Conservation (phyloP, 768 basidiomycete genomes). For the Pleurotus eryngii region DNA sequence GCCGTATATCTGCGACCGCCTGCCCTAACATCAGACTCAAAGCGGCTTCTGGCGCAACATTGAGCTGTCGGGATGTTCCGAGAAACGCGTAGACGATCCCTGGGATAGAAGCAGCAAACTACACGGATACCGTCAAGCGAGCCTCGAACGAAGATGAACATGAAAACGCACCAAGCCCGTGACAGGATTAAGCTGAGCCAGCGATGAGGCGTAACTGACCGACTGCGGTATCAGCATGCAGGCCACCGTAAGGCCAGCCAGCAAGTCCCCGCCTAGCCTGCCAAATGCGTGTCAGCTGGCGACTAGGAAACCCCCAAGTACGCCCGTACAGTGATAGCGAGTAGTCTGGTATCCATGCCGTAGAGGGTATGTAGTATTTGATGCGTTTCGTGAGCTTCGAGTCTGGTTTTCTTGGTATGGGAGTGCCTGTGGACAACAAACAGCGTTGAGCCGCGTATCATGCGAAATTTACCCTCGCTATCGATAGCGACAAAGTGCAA, state of each 20-base stretch:
- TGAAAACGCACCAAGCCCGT: constrained; percentile 68
- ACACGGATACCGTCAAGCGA: neutral
- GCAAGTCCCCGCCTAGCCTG: constrained; percentile 54
- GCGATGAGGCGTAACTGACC: constrained; percentile 86
- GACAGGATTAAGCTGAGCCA: constrained; percentile 82
- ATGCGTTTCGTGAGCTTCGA: constrained; percentile 44
- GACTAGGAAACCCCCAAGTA: constrained; percentile 5
- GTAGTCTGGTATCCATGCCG: constrained; percentile 79
- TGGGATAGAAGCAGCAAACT: constrained; percentile 82
- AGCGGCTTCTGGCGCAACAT: constrained; percentile 87
- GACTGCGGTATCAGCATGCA: constrained; percentile 84
- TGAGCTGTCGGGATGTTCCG: constrained; percentile 79
- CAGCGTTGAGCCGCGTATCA: neutral
- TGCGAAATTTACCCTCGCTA: neutral
- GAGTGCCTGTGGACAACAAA: neutral
- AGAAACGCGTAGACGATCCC: constrained; percentile 88
- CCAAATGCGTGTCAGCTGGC: neutral
- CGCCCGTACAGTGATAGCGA: constrained; percentile 57
- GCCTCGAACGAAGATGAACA: neutral
- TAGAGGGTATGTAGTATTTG: constrained; percentile 76
- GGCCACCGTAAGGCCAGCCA: constrained; percentile 84
- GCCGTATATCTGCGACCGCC: constrained; percentile 68
- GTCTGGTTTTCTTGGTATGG: constrained; percentile 9
- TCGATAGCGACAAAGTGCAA: neutral
- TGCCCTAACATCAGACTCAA: constrained; percentile 86